Base-by-base conservation (phyloP, 805 yeast species). In the Spathaspora hagerdaliae region DNA sequence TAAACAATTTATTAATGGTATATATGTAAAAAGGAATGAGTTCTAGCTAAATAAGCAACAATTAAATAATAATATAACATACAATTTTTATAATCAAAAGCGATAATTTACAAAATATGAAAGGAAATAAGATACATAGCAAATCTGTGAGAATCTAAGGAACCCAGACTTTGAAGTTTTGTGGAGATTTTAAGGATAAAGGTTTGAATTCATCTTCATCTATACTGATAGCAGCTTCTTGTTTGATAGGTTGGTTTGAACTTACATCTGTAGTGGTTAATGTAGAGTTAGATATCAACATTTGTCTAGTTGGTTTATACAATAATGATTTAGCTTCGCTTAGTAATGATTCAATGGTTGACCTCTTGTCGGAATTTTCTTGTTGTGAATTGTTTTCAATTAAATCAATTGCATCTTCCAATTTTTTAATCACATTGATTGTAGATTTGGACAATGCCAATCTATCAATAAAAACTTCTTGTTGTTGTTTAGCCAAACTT, bases 401-500 rank as follows among this genome's bases (percentile, higher is more conserved):
- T 14, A 45, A 44, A 6, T 50, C 43, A 35, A 69, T 54, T 3
- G 66, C 67, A 33, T 67, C 69, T 39, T 62, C 60, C 39, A 82
- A 59, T 54, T 78, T 83, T 35, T 70, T 59, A 38, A 80, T 64
- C 5, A 84, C 69, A 2, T 69, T 55, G 14, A 74, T 65, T 1
- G 88, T 77, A 13, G 81, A 72, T 56, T 81, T 82, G 37, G 84
- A 74, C 51, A 86, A 72, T n/a, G 86, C 74, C 32, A 87, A 59
- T 46, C 89, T 69, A 53, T 85, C 89, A 40, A 83, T 60, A 51
- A 84, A 78, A 6, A 83, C 58, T 50, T 83, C 87, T 53, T 82
- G 85, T 55, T 84, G 87, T 56, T 81, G 83, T 48, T 74, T 77
- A 29, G 77, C 75, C 39, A 85, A 57, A 31, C 74, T 67, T 51